Evolutionary conservation across 768 basidiomycete genomes (phyloP).

Genomic region (Russula dissimulans): DNA sequence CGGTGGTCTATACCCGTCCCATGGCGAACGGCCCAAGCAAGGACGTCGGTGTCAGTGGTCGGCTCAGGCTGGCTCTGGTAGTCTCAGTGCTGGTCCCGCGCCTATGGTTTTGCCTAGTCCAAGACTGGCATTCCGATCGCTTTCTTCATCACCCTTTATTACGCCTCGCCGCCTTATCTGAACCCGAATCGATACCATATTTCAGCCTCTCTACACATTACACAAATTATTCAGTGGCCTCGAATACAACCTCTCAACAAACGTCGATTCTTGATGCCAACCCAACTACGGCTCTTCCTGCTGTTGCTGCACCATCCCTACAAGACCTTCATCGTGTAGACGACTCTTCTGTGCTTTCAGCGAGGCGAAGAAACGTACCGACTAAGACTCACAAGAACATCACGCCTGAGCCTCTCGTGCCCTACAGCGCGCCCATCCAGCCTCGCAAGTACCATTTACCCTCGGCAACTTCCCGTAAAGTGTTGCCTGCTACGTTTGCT

Average conservation of each 20-base stretch:
- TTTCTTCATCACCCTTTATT: too few species aligned
- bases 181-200: slow-evolving; percentile 33
- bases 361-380: slow-evolving; percentile 31
- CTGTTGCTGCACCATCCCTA: slow-evolving; percentile 33
- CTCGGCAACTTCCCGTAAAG: slow-evolving; percentile 62
- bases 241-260: slow-evolving; percentile 35
- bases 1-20: slow-evolving; percentile 52
- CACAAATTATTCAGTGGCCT: slow-evolving; percentile 50
- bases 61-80: slow-evolving; percentile 35
- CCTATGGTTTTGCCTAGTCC: slow-evolving; percentile 50
- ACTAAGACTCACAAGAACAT: slow-evolving; percentile 69
- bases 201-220: slow-evolving; percentile 39
- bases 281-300: slow-evolving; percentile 23
- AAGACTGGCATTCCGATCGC: too few species aligned
- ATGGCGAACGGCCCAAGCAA: slow-evolving; percentile 42
- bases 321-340: slow-evolving; percentile 24
- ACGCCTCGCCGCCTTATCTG: slow-evolving; percentile 26
- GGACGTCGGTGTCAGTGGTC: slow-evolving; percentile 31
- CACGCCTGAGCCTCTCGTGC: slow-evolving; percentile 53
- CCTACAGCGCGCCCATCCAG: slow-evolving; percentile 74
- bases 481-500: too few species aligned
- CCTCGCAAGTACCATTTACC: slow-evolving; percentile 62
- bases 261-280: background rate
- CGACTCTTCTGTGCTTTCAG: slow-evolving; percentile 1
- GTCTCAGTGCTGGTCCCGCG: slow-evolving; percentile 26